A percentile compares a stretch with the other conserved stretches of the same genome.
Evolutionary conservation across 2,329 filamentous ascomycete genomes (phyloP).

Genomic region (Rutstroemia sydowiana): DNA sequence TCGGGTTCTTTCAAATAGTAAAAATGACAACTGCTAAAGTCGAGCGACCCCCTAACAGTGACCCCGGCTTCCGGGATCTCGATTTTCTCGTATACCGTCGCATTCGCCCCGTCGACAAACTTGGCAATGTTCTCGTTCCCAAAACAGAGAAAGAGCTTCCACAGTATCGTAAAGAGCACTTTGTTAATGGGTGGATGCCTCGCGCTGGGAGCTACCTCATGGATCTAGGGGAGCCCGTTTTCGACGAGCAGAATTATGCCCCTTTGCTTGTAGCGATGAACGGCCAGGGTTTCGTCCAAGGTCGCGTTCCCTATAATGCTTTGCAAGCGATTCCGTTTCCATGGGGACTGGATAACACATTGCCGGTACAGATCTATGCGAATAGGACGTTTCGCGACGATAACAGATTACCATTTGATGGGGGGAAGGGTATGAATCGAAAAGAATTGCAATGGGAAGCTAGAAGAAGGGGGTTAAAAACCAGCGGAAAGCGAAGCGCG

Average conservation of each 20-base stretch:
- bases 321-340: slow-evolving; percentile 1
- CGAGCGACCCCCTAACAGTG: background rate
- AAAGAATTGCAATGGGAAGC: slow-evolving; percentile 1
- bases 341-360: slow-evolving; percentile 1
- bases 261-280: background rate
- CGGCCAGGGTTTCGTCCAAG: background rate
- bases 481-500: background rate
- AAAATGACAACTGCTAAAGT: background rate
- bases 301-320: background rate
- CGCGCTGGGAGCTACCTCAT: background rate
- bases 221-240: slow-evolving; percentile 3
- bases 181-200: too few relatives aligned
- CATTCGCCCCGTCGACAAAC: slow-evolving; percentile 1
- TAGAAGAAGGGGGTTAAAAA: background rate
- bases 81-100: slow-evolving; percentile 3
- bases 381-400: background rate
- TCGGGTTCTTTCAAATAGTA: background rate
- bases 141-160: too few relatives aligned
- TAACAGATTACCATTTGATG: background rate
- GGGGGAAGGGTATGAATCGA: background rate
- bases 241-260: background rate
- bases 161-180: too few relatives aligned
- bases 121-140: too few relatives aligned
- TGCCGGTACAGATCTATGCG: background rate
- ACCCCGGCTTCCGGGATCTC: background rate